phyloP scores from a whole-genome alignment of 2,329 filamentous ascomycete genomes.

The Alternaria conjuncta region DNA sequence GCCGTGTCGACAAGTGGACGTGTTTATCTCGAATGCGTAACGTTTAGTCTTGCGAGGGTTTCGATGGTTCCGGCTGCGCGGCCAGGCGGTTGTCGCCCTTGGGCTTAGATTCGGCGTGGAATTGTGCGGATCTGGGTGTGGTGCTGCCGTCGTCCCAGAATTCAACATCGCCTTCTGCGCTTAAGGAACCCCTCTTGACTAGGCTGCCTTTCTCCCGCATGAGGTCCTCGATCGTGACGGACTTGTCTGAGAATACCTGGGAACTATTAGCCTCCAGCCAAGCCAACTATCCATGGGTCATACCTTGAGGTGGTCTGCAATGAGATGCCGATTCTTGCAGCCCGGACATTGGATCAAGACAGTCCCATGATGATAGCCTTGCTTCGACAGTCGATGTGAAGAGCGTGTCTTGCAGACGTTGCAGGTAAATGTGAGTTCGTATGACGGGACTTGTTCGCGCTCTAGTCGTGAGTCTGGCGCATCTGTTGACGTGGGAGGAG shows the following conservation, averaged over 20 bases:
- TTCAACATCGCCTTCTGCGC: slow-evolving; percentile 84
- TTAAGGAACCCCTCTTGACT: slow-evolving; percentile 73
- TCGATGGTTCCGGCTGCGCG: slow-evolving; percentile 20
- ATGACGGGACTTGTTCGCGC: slow-evolving; percentile 66
- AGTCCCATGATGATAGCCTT: slow-evolving; percentile 91
- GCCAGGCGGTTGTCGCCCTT: slow-evolving; percentile 33
- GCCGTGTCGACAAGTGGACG: background rate
- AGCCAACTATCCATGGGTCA: background rate
- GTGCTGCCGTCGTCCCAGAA: slow-evolving; percentile 79
- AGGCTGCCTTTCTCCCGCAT: slow-evolving; percentile 76
- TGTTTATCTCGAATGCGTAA: background rate
- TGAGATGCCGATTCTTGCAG: slow-evolving; percentile 88
- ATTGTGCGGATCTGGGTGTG: slow-evolving; percentile 44
- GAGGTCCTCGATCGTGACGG: slow-evolving; percentile 77
- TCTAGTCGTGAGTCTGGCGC: slow-evolving; percentile 45
- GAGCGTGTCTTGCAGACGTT: slow-evolving; percentile 81
- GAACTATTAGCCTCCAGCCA: slow-evolving; percentile 2
- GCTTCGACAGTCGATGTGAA: slow-evolving; percentile 86
- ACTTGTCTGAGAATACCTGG: slow-evolving; percentile 74
- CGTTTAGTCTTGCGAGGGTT: slow-evolving; percentile 17
- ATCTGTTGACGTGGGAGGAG: slow-evolving; percentile 33
- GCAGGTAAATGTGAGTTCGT: slow-evolving; percentile 92
- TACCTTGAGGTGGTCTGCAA: slow-evolving; percentile 83
- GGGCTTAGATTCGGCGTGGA: slow-evolving; percentile 37
- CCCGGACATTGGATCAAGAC: slow-evolving; percentile 86